Evolutionary conservation across 768 basidiomycete species (phyloP).

Genomic region (Termitomyces sp.): DNA sequence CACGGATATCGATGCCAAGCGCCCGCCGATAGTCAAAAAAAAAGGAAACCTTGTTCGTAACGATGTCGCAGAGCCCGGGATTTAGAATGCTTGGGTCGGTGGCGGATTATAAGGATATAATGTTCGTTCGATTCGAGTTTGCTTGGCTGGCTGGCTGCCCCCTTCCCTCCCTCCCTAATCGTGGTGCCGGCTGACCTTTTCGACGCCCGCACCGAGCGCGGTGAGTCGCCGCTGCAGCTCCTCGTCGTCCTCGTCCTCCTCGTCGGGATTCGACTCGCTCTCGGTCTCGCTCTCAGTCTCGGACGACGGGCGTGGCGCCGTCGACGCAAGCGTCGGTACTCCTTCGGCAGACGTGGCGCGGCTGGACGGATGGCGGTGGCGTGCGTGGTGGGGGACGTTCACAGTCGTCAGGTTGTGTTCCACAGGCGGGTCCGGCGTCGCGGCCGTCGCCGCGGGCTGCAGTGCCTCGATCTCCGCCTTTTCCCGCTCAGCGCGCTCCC

Average conservation of each 20-base stretch:
- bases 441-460: not conserved
- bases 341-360: not conserved
- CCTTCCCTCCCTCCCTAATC: not conserved
- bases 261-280: constrained; percentile 3
- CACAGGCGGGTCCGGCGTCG: not conserved
- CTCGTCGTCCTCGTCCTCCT: constrained; percentile 12
- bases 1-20: no score
- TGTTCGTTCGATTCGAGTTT: no score
- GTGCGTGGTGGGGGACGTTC: constrained; percentile 1
- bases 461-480: not conserved
- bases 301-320: not conserved
- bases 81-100: no score
- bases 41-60: no score
- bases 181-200: constrained; percentile 20
- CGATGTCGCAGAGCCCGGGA: no score
- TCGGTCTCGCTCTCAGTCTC: constrained; percentile 6
- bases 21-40: no score
- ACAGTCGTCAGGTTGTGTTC: constrained; percentile 15
- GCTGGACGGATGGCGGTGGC: not conserved
- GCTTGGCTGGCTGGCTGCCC: no score
- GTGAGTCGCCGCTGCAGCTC: constrained; percentile 9
- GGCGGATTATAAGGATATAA: no score
- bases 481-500: constrained; percentile 27
- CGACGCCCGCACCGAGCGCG: constrained; percentile 14
- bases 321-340: not conserved